phyloP scores from a whole-genome alignment of 345 rosid species.

The Psidium friedrichsthalianum region DNA sequence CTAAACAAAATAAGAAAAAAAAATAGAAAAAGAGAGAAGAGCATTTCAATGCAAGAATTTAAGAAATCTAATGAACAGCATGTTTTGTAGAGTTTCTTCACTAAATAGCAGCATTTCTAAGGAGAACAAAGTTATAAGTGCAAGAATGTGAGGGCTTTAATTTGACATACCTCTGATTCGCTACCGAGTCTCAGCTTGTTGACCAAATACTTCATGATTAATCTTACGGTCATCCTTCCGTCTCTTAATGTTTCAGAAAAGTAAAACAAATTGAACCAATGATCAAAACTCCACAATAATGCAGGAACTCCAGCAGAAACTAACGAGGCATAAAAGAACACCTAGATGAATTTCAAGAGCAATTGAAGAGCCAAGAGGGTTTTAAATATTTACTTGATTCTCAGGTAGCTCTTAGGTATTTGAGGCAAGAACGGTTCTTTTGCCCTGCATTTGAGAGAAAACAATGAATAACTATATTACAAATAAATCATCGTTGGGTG shows the following conservation, averaged over 20 bases:
- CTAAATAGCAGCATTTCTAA: background rate
- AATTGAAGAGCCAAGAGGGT: background rate
- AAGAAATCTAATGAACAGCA: background rate
- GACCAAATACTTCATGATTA: slow-evolving; percentile 82
- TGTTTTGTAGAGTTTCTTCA: background rate
- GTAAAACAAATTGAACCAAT: background rate
- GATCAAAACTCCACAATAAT: background rate
- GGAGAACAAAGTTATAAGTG: background rate
- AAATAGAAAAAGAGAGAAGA: background rate
- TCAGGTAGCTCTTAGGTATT: slow-evolving; percentile 86
- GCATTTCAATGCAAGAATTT: background rate
- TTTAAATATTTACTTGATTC: slow-evolving; percentile 68
- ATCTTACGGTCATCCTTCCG: slow-evolving; percentile 84
- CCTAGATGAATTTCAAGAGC: background rate
- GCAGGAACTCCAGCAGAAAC: background rate
- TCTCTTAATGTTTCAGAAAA: slow-evolving; percentile 36
- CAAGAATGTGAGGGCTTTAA: background rate
- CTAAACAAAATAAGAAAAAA: background rate
- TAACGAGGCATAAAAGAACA: background rate
- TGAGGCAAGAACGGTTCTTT: slow-evolving; percentile 90
- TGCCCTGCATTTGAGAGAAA: slow-evolving; percentile 37
- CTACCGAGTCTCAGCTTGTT: slow-evolving; percentile 80
- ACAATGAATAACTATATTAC: background rate
- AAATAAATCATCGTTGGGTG: background rate
- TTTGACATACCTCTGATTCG: slow-evolving; percentile 83